Conservation (phyloP, 2,329 filamentous ascomycete species). For the Daldinia sp. region DNA sequence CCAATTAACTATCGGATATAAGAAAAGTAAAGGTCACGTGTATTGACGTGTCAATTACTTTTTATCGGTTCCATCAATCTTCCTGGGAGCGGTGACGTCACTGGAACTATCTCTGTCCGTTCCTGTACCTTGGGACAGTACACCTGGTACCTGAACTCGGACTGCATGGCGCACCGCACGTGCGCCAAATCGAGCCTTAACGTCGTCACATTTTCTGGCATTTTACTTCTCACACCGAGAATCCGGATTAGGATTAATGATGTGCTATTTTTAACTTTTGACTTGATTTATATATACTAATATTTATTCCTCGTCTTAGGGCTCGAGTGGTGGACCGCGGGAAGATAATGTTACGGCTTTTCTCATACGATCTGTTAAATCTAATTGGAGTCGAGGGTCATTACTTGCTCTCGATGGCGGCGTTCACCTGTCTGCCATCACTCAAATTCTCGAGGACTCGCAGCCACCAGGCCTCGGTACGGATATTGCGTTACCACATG, state of each 20-base stretch:
- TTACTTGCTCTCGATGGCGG: conserved; percentile 94
- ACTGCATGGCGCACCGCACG: background rate
- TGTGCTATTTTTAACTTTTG: background rate
- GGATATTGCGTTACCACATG: conserved; percentile 62
- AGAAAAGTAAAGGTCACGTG: conserved; percentile 41
- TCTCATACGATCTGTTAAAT: conserved; percentile 83
- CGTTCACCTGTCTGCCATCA: conserved; percentile 87
- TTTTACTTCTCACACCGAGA: background rate
- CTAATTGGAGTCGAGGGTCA: conserved; percentile 84
- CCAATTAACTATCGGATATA: background rate
- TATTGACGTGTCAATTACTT: conserved; percentile 29
- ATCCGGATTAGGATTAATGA: background rate
- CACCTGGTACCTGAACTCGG: background rate
- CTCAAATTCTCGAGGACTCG: conserved; percentile 77
- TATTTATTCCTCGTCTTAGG: conserved; percentile 63
- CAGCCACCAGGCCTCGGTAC: conserved; percentile 55
- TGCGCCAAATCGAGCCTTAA: background rate
- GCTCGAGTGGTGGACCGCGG: conserved; percentile 87
- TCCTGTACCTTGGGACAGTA: conserved; percentile 1
- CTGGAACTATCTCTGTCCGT: conserved; percentile 31
- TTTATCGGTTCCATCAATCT: conserved; percentile 32
- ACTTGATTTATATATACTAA: conserved; percentile 29
- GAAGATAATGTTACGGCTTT: conserved; percentile 93
- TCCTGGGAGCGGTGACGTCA: conserved; percentile 40
- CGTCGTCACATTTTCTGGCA: background rate